Percentiles rank a stretch among this genome's conserved stretches.
Evolutionary conservation across 2,329 filamentous ascomycete species (phyloP).

Genomic region (Apiospora arundinis): DNA sequence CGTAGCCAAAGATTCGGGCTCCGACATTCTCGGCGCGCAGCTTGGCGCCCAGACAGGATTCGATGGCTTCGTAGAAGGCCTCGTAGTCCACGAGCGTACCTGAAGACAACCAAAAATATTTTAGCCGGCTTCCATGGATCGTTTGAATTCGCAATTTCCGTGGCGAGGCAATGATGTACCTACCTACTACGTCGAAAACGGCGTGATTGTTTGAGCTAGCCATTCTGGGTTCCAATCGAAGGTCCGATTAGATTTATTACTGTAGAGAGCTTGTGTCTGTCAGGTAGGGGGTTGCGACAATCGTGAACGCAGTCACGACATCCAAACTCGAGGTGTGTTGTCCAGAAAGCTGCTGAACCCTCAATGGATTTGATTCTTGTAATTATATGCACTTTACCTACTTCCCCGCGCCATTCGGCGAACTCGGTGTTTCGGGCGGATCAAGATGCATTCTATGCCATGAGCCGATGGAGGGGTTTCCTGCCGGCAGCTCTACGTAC

Average conservation of each 20-base stretch:
- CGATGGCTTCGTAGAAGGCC: constrained; percentile 48
- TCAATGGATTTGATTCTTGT: neutral
- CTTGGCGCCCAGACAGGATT: constrained; percentile 47
- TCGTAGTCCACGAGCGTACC: constrained; percentile 55
- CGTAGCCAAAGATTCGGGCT: constrained; percentile 50
- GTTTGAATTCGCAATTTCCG: no score
- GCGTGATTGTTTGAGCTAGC: constrained; percentile 45
- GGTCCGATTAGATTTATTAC: no score
- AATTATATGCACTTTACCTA: neutral
- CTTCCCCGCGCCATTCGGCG: neutral
- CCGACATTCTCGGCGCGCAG: constrained; percentile 47
- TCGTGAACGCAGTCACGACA: neutral
- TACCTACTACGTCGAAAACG: constrained; percentile 57
- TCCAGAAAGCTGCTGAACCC: neutral
- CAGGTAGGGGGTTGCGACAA: no score
- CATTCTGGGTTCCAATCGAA: neutral
- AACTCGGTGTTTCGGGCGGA: neutral
- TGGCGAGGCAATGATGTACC: neutral
- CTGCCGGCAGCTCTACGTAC: no score
- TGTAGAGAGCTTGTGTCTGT: no score
- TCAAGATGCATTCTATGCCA: neutral
- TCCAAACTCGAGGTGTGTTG: neutral
- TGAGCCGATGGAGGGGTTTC: neutral
- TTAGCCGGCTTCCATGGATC: neutral
- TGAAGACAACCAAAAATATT: neutral